A percentile compares a stretch with the other conserved stretches of the same genome.
Evolutionary conservation across 2,329 filamentous ascomycete genomes (phyloP).

Genomic region (Emmonsiellopsis sp.): DNA sequence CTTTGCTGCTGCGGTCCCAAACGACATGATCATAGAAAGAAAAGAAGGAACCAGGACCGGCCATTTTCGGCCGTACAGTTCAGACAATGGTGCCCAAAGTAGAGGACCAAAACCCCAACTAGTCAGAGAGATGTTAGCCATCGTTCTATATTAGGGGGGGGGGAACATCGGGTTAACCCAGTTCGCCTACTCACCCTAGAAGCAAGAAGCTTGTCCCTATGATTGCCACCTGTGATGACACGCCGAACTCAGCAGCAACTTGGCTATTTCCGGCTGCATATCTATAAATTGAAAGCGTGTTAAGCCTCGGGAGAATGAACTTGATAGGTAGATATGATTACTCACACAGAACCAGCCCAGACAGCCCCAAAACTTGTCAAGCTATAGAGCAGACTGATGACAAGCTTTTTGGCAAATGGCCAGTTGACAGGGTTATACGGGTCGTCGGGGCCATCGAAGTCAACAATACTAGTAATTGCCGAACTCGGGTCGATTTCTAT

Average conservation of each 20-base stretch:
- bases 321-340: not conserved
- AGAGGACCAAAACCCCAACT: constrained; percentile 51
- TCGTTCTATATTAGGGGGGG: not conserved
- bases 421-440: constrained; percentile 83
- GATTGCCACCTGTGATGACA: constrained; percentile 37
- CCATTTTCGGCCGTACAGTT: constrained; percentile 49
- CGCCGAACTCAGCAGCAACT: constrained; percentile 44
- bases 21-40: constrained; percentile 41
- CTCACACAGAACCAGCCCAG: constrained; percentile 41
- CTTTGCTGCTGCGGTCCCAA: constrained; percentile 40
- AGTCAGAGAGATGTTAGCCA: not conserved
- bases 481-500: constrained; percentile 13
- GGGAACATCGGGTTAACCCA: no score
- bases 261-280: constrained; percentile 47
- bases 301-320: not conserved
- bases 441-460: constrained; percentile 75
- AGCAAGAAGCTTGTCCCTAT: constrained; percentile 42
- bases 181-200: constrained; percentile 25
- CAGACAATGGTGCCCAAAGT: constrained; percentile 55
- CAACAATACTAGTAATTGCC: constrained; percentile 43
- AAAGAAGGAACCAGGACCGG: constrained; percentile 41
- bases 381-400: constrained; percentile 56
- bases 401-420: constrained; percentile 66
- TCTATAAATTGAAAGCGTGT: constrained; percentile 45
- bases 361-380: constrained; percentile 52